Conservation (phyloP, 305 asterid genomes). For the Salvia sclarea region DNA sequence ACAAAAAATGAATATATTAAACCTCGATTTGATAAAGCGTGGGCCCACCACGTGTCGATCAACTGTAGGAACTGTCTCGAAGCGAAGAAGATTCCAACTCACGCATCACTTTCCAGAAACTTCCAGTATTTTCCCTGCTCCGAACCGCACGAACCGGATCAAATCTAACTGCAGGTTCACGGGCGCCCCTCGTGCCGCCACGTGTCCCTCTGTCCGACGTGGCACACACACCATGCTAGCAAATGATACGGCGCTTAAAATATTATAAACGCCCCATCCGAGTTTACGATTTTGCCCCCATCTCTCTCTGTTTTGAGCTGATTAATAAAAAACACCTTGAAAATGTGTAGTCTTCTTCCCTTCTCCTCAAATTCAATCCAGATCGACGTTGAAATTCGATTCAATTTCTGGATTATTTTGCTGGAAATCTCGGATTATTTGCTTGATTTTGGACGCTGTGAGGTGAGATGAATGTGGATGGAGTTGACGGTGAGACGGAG, state of each 20-base stretch:
- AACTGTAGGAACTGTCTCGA: constrained; percentile 4
- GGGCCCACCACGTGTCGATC: constrained; percentile 41
- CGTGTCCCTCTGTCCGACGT: constrained; percentile 55
- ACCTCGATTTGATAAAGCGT: not conserved
- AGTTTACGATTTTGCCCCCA: constrained; percentile 25
- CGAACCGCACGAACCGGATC: constrained; percentile 15
- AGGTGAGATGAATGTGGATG: constrained; percentile 30
- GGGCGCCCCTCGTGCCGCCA: constrained; percentile 21
- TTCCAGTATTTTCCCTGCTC: constrained; percentile 31
- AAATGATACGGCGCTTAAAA: constrained; percentile 49
- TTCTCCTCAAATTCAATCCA: constrained; percentile 5
- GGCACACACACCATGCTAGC: constrained; percentile 46
- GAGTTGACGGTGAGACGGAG: constrained; percentile 28
- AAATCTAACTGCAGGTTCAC: constrained; percentile 18
- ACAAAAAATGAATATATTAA: not conserved
- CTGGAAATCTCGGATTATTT: not conserved
- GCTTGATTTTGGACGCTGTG: constrained; percentile 32
- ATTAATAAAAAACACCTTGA: constrained; percentile 6
- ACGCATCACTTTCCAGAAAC: constrained; percentile 43
- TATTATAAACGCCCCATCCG: not conserved
- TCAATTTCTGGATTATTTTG: not conserved
- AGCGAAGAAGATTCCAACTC: constrained; percentile 31
- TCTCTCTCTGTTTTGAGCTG: not conserved
- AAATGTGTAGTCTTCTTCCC: too few species aligned
- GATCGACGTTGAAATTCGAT: not conserved